Conservation (phyloP, 768 basidiomycete genomes). For the Lentinula sp. region DNA sequence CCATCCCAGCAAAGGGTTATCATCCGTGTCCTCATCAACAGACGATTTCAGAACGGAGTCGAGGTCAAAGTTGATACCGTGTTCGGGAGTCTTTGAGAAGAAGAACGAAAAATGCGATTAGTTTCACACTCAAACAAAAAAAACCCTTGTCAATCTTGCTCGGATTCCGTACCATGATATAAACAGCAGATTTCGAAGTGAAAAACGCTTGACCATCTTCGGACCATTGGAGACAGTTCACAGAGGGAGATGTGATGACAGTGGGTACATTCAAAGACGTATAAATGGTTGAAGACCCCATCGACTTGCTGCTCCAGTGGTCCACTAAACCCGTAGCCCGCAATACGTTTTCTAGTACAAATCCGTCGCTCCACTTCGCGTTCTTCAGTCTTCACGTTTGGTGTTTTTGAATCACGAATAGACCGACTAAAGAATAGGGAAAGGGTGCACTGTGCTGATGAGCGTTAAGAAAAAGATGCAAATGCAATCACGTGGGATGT, state of each 20-base stretch:
- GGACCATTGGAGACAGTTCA: constrained; percentile 63
- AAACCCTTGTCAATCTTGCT: too few relatives aligned
- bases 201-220: constrained; percentile 69
- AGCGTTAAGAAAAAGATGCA: neutral
- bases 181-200: constrained; percentile 57
- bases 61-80: constrained; percentile 61
- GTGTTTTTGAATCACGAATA: neutral
- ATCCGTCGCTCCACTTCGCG: too few relatives aligned
- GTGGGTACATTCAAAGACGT: constrained; percentile 55
- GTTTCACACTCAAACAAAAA: neutral
- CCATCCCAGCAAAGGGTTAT: constrained; percentile 49
- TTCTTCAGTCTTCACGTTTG: too few relatives aligned
- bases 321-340: too few relatives aligned
- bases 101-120: neutral
- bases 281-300: constrained; percentile 25
- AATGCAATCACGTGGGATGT: neutral
- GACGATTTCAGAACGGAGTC: constrained; percentile 43
- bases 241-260: constrained; percentile 52
- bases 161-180: constrained; percentile 52
- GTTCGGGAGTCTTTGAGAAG: constrained; percentile 58
- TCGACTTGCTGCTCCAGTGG: neutral
- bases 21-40: constrained; percentile 22
- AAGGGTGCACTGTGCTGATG: neutral
- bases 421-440: too few relatives aligned
- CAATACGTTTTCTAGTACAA: too few relatives aligned